These are phyloP conservation scores for Beta lomatogona DNA, from an alignment of 179 eudicot genomes.

Conservation along the genomic window DNA sequence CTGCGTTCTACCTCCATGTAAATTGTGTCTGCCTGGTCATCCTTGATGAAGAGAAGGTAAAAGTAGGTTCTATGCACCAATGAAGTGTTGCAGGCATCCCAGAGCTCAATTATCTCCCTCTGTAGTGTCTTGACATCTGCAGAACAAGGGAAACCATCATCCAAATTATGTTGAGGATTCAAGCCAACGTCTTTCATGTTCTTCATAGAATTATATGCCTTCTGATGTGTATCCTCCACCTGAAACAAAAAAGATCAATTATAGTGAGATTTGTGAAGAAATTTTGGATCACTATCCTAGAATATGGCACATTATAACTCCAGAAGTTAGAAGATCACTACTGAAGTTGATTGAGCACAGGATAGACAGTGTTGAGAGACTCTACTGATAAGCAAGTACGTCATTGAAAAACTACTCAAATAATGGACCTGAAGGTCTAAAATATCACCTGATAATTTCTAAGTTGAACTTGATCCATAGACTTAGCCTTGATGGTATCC, in stretches of 20 bases:
- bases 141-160: constrained; percentile 43
- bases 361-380: neutral
- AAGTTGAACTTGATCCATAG: constrained; percentile 31
- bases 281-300: no score
- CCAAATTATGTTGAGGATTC: constrained; percentile 65
- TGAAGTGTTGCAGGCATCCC: constrained; percentile 77
- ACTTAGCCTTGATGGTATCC: constrained; percentile 22
- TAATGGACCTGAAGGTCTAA: neutral
- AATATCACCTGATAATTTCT: constrained; percentile 32
- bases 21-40: constrained; percentile 73
- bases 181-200: constrained; percentile 62
- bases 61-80: constrained; percentile 86
- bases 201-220: constrained; percentile 31
- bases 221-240: constrained; percentile 37
- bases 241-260: constrained; percentile 16
- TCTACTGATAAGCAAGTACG: neutral
- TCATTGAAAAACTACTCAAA: neutral
- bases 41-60: constrained; percentile 71
- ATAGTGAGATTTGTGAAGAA: neutral
- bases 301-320: neutral
- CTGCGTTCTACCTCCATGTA: constrained; percentile 92
- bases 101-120: constrained; percentile 69
- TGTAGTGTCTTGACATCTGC: constrained; percentile 69
- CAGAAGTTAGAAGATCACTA: neutral
- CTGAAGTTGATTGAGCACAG: neutral